Conservation (phyloP, 208 protist species). For the Angomonas ambiguus region DNA sequence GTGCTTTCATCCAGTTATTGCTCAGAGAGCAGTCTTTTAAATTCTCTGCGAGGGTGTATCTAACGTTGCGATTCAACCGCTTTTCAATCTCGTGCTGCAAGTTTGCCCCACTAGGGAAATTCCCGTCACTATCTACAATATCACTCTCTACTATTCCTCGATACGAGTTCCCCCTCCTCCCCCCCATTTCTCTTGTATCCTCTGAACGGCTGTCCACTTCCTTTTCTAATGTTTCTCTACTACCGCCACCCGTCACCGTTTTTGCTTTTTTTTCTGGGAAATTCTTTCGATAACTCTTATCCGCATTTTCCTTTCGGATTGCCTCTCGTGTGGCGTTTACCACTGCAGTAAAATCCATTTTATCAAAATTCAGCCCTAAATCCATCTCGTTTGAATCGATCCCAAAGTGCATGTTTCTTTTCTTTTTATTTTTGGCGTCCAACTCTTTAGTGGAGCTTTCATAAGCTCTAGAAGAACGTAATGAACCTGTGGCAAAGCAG, state of each 20-base stretch:
- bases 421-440: slow-evolving; percentile 2
- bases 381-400: slow-evolving; percentile 26
- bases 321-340: slow-evolving; percentile 32
- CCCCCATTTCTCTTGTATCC: not conserved
- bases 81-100: not conserved
- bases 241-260: slow-evolving; percentile 9
- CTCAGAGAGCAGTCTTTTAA: slow-evolving; percentile 59
- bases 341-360: slow-evolving; percentile 51
- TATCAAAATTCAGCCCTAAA: slow-evolving; percentile 47
- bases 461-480: slow-evolving; percentile 12
- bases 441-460: slow-evolving; percentile 4
- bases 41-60: slow-evolving; percentile 53
- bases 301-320: slow-evolving; percentile 22
- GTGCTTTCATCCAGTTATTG: slow-evolving; percentile 53
- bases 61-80: not conserved
- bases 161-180: not conserved
- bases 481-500: not conserved
- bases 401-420: slow-evolving; percentile 29
- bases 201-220: too few species aligned
- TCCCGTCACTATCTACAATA: not conserved
- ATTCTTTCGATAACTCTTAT: too few species aligned
- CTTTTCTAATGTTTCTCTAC: too few species aligned
- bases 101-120: not conserved
- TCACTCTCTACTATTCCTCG: slow-evolving; percentile 1
- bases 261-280: too few species aligned